Evolutionary conservation across 805 yeast genomes (phyloP).

Genomic region (Candida peoriensis): DNA sequence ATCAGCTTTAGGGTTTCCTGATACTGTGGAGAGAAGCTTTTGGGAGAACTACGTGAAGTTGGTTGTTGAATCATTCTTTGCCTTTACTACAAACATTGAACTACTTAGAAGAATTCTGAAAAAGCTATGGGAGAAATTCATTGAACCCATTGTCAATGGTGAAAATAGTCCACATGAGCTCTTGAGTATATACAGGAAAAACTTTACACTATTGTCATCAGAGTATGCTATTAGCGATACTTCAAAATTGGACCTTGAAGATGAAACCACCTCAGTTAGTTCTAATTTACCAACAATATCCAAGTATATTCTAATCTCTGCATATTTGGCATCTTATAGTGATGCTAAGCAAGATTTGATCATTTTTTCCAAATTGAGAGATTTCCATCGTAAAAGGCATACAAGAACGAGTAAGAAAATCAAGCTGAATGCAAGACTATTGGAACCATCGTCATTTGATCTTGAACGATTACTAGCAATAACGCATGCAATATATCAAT

Average conservation of each 20-base stretch:
- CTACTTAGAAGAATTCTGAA: slow-evolving; percentile 14
- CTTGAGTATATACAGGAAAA: slow-evolving; percentile 25
- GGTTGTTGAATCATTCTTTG: slow-evolving; percentile 20
- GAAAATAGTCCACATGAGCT: slow-evolving; percentile 15
- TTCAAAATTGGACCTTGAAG: slow-evolving; percentile 4
- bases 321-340: slow-evolving; percentile 77
- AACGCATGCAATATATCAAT: slow-evolving; percentile 60
- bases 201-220: slow-evolving; percentile 27
- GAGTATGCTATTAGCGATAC: slow-evolving; percentile 25
- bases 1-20: neutral
- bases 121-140: slow-evolving; percentile 21
- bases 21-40: slow-evolving; percentile 6
- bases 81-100: slow-evolving; percentile 19
- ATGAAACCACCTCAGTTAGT: slow-evolving; percentile 6
- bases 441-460: slow-evolving; percentile 71
- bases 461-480: slow-evolving; percentile 79
- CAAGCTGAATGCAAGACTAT: slow-evolving; percentile 49
- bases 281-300: slow-evolving; percentile 55
- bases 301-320: slow-evolving; percentile 71
- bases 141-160: slow-evolving; percentile 12
- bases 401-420: slow-evolving; percentile 36
- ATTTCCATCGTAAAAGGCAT: slow-evolving; percentile 33
- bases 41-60: slow-evolving; percentile 21
- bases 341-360: slow-evolving; percentile 66
- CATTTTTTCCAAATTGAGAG: slow-evolving; percentile 60